phyloP scores from a whole-genome alignment of 2,329 filamentous ascomycete genomes.

The Cytospora piceicola region DNA sequence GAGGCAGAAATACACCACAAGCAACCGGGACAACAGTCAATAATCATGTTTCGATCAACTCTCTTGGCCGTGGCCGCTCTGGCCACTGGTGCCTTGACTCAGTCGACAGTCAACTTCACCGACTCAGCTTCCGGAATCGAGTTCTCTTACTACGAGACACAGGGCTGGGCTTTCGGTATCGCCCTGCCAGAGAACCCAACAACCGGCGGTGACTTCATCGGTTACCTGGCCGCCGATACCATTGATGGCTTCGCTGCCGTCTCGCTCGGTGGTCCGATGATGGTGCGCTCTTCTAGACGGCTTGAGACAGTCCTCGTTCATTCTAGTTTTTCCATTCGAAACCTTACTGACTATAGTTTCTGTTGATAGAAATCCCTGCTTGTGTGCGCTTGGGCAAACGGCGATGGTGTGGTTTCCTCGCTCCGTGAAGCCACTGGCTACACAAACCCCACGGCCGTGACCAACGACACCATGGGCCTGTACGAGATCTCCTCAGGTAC shows the following conservation, averaged over 20 bases:
- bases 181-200: slow-evolving; percentile 52
- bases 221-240: slow-evolving; percentile 50
- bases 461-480: slow-evolving; percentile 40
- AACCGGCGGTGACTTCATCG: slow-evolving; percentile 54
- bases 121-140: slow-evolving; percentile 26
- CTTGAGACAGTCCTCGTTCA: too few relatives aligned
- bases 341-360: too few relatives aligned
- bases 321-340: too few relatives aligned
- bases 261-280: slow-evolving; percentile 48
- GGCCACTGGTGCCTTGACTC: slow-evolving; percentile 26
- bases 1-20: not conserved
- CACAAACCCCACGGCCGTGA: slow-evolving; percentile 46
- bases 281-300: slow-evolving; percentile 15
- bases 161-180: slow-evolving; percentile 47
- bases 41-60: slow-evolving; percentile 15
- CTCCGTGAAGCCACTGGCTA: slow-evolving; percentile 41
- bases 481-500: slow-evolving; percentile 50
- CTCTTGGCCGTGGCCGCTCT: slow-evolving; percentile 27
- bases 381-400: slow-evolving; percentile 50
- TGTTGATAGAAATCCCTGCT: slow-evolving; percentile 42
- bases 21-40: slow-evolving; percentile 1
- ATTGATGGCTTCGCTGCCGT: slow-evolving; percentile 55
- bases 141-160: slow-evolving; percentile 30
- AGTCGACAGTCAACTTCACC: slow-evolving; percentile 24
- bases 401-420: slow-evolving; percentile 40